Evolutionary conservation across 345 rosid genomes (phyloP).

Genomic region (Geranium brycei): DNA sequence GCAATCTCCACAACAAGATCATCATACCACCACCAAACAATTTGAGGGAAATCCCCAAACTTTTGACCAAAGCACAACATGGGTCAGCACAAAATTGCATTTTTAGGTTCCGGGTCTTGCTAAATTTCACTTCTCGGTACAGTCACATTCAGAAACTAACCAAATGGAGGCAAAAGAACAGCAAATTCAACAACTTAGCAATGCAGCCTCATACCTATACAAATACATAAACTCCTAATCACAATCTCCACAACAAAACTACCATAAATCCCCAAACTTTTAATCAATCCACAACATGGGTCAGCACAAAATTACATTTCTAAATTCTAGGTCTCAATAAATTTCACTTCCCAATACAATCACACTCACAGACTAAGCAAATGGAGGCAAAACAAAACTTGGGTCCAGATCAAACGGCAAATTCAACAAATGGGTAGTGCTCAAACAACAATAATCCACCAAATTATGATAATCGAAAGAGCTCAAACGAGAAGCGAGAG

Average conservation of each 20-base stretch:
- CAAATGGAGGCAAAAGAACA: not conserved
- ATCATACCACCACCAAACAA: not conserved
- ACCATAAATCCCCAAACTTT: not conserved
- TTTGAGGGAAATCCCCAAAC: not conserved
- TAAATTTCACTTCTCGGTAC: not conserved
- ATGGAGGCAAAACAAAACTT: not conserved
- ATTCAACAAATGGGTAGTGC: conserved; percentile 10
- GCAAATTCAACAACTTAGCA: not conserved
- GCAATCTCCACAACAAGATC: not conserved
- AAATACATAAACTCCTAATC: no score
- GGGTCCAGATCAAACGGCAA: not conserved
- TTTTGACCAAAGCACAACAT: not conserved
- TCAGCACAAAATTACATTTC: not conserved
- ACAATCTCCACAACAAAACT: no score
- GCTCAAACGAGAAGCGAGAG: not conserved
- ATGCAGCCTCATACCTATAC: not conserved
- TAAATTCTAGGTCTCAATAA: not conserved
- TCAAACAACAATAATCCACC: not conserved
- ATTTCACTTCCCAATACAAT: not conserved
- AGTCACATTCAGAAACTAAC: not conserved
- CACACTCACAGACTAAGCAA: not conserved
- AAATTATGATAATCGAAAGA: not conserved
- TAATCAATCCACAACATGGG: not conserved
- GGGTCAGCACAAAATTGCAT: no score
- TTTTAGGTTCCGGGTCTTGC: no score